These are phyloP conservation scores for Paraphaeosphaeria minitans DNA, from an alignment of 2,329 filamentous ascomycete species.

Conservation along the genomic window DNA sequence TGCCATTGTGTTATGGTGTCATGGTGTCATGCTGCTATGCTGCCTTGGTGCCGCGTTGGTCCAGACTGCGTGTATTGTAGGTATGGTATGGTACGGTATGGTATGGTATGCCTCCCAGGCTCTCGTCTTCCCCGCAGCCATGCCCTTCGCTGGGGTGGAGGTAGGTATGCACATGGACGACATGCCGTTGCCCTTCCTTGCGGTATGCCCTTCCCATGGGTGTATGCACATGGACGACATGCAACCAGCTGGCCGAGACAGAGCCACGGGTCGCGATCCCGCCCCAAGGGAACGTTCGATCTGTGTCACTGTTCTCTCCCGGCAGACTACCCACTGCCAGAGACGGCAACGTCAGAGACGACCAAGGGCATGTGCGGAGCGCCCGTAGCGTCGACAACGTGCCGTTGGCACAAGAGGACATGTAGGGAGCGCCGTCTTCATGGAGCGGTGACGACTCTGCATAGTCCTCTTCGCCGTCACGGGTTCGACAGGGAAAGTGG, in stretches of 20 bases:
- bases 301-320: background rate
- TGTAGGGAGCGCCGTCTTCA: too few relatives aligned
- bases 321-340: background rate
- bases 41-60: background rate
- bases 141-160: background rate
- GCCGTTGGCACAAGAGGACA: too few relatives aligned
- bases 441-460: background rate
- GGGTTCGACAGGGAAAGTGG: background rate
- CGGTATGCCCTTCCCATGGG: background rate
- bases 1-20: too few relatives aligned
- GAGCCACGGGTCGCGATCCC: constrained; percentile 17
- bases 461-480: background rate
- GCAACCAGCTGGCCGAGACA: constrained; percentile 15
- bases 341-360: background rate
- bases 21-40: background rate
- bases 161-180: background rate
- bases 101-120: background rate
- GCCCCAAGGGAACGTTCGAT: constrained; percentile 13
- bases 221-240: background rate
- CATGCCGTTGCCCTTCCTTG: background rate
- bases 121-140: background rate
- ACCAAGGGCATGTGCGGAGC: too few relatives aligned
- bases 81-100: too few relatives aligned
- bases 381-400: too few relatives aligned
- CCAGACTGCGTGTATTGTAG: too few relatives aligned